phyloP scores from a whole-genome alignment of 2,329 filamentous ascomycete species.

The Mycosphaerelloides madeirae region DNA sequence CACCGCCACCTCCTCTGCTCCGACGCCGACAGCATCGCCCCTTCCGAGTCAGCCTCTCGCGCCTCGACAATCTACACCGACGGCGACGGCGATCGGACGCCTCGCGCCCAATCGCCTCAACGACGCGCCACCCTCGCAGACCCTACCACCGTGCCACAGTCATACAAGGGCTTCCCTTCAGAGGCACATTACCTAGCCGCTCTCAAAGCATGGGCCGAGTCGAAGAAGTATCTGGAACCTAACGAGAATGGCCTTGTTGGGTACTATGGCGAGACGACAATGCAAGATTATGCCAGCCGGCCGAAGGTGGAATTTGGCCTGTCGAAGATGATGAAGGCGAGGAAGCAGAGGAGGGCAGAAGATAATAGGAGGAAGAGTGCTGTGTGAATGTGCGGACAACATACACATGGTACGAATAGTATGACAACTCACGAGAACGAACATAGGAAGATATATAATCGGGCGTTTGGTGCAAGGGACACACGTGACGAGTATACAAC shows the following conservation, averaged over 20 bases:
- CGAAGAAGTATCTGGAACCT: slow-evolving; percentile 25
- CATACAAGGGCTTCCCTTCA: slow-evolving; percentile 28
- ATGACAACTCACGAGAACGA: no score
- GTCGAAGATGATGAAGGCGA: slow-evolving; percentile 17
- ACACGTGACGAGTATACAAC: no score
- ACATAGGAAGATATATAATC: no score
- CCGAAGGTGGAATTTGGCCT: slow-evolving; percentile 22
- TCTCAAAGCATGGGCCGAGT: slow-evolving; percentile 28
- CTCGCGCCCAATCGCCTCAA: no score
- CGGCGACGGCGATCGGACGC: no score
- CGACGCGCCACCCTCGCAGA: no score
- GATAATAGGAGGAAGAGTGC: slow-evolving; percentile 4
- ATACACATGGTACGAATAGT: no score
- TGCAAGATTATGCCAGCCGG: slow-evolving; percentile 24
- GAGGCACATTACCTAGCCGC: slow-evolving; percentile 27
- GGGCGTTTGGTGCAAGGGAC: no score
- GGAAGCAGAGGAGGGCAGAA: slow-evolving; percentile 18
- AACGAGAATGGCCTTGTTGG: slow-evolving; percentile 18
- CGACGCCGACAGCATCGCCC: no score
- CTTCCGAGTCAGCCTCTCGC: no score
- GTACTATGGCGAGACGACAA: slow-evolving; percentile 28
- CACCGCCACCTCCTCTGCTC: no score
- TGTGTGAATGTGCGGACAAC: background rate
- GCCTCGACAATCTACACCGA: no score
- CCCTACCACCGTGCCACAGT: background rate